Percentiles rank a stretch among this genome's conserved stretches.
Evolutionary conservation across 2,329 filamentous ascomycete species (phyloP).

Genomic region (Colletotrichum gigasporum): DNA sequence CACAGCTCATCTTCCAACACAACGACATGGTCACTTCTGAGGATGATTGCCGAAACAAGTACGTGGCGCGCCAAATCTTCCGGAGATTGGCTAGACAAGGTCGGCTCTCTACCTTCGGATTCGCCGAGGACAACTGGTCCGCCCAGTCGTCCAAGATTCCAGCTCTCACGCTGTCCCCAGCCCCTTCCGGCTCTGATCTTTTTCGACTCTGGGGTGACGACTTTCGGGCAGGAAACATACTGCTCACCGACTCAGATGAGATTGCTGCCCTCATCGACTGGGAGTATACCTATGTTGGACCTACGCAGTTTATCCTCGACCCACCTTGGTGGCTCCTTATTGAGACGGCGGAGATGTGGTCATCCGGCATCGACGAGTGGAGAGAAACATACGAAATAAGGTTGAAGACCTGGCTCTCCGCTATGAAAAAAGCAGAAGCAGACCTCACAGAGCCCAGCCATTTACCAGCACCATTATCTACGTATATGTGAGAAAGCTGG

Average conservation of each 20-base stretch:
- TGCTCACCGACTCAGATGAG: constrained; percentile 36
- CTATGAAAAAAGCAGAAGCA: constrained; percentile 43
- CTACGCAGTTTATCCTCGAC: constrained; percentile 39
- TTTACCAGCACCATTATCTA: constrained; percentile 37
- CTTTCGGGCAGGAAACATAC: constrained; percentile 43
- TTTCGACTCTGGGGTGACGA: constrained; percentile 45
- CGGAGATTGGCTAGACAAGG: constrained; percentile 1
- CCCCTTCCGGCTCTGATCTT: neutral
- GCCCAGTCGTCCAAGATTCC: neutral
- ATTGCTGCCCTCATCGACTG: constrained; percentile 40
- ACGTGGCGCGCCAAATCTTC: constrained; percentile 38
- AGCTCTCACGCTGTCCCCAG: neutral
- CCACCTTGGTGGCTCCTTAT: constrained; percentile 52
- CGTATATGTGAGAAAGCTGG: constrained; percentile 49
- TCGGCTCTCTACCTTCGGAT: constrained; percentile 5
- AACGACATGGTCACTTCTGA: constrained; percentile 44
- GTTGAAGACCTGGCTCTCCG: constrained; percentile 43
- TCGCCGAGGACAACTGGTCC: constrained; percentile 10
- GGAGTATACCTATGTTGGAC: constrained; percentile 8
- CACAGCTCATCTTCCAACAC: constrained; percentile 45
- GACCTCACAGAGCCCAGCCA: neutral
- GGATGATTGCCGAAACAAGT: constrained; percentile 45
- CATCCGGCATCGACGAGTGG: constrained; percentile 41
- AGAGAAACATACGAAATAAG: constrained; percentile 41
- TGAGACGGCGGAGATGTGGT: constrained; percentile 43